phyloP scores from a whole-genome alignment of 768 basidiomycete species.

The Galerina sulciceps region DNA sequence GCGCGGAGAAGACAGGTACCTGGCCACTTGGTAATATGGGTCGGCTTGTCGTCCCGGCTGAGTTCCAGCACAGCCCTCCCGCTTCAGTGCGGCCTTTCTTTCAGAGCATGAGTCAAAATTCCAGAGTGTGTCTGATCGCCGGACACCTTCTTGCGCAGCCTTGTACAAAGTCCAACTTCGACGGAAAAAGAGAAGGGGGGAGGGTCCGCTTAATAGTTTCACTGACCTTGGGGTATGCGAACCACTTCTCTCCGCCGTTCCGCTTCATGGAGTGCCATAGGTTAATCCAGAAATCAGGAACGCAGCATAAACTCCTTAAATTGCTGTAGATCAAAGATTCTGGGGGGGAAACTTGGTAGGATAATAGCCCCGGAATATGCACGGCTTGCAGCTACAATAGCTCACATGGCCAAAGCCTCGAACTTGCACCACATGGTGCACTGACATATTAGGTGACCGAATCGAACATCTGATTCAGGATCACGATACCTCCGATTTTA shows the following conservation, averaged over 20 bases:
- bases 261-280: neutral
- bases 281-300: slow-evolving; percentile 13
- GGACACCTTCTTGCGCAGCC: no score
- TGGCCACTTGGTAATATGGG: neutral
- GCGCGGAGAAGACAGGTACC: slow-evolving; percentile 5
- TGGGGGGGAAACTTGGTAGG: neutral
- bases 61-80: neutral
- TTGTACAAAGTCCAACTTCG: no score
- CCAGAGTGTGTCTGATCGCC: no score
- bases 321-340: slow-evolving; percentile 22
- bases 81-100: neutral
- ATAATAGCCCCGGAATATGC: slow-evolving; percentile 9
- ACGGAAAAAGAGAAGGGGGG: no score
- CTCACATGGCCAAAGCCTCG: slow-evolving; percentile 20
- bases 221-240: no score
- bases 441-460: slow-evolving; percentile 4
- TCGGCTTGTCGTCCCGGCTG: slow-evolving; percentile 7
- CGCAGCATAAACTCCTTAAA: slow-evolving; percentile 14
- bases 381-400: slow-evolving; percentile 15
- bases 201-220: no score
- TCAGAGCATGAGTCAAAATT: neutral
- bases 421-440: slow-evolving; percentile 20
- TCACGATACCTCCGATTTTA: slow-evolving; percentile 5
- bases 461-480: slow-evolving; percentile 4
- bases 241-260: neutral